phyloP scores from a whole-genome alignment of 148 eudicot genomes.

The Rhododendron mucronatum region DNA sequence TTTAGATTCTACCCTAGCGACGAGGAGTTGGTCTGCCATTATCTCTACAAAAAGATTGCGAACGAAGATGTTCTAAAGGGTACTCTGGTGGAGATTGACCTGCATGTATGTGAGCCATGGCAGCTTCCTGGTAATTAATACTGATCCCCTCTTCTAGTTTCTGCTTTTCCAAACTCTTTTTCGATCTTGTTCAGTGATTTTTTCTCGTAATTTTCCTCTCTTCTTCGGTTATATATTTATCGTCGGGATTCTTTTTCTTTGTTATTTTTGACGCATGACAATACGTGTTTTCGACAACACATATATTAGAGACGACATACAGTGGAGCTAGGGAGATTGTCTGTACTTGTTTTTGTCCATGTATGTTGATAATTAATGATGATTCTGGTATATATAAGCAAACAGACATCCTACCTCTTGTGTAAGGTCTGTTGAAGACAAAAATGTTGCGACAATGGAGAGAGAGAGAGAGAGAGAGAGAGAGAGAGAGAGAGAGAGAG shows the following conservation, averaged over 20 bases:
- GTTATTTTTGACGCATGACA: not conserved
- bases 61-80: slow-evolving; percentile 62
- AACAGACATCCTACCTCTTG: not conserved
- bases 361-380: not conserved
- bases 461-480: slow-evolving; percentile 1
- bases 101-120: slow-evolving; percentile 96
- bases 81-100: slow-evolving; percentile 80
- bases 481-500: not conserved
- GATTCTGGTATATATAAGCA: not conserved
- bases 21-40: slow-evolving; percentile 89
- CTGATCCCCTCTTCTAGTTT: slow-evolving; percentile 16
- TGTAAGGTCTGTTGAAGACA: not conserved
- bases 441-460: not conserved
- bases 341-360: not conserved
- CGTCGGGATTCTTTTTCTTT: not conserved
- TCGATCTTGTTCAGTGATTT: not conserved
- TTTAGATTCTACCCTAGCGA: slow-evolving; percentile 92
- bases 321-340: not conserved
- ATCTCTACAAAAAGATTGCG: slow-evolving; percentile 64
- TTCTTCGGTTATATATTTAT: not conserved
- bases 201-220: not conserved
- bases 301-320: not conserved
- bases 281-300: not conserved
- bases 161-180: not conserved
- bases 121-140: slow-evolving; percentile 70